These are phyloP conservation scores for Bromus sterilis DNA, from an alignment of 176 grass and related monocot genomes.

Conservation along the genomic window DNA sequence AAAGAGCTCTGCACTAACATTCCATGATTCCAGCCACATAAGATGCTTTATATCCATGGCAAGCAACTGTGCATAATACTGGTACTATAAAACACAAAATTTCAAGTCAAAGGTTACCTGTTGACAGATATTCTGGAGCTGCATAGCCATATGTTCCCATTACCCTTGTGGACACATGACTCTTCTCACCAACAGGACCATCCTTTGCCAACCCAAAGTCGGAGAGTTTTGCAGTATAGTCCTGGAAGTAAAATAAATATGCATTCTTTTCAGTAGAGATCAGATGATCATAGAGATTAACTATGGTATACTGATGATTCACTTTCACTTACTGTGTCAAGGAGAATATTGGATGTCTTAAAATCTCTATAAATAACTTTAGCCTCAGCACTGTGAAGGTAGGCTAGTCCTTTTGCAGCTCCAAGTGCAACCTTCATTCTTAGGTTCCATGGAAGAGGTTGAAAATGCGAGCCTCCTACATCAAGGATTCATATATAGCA, in stretches of 20 bases:
- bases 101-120: slow-evolving; percentile 47
- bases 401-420: slow-evolving; percentile 85
- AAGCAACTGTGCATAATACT: slow-evolving; percentile 3
- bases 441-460: slow-evolving; percentile 83
- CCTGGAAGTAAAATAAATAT: slow-evolving; percentile 39
- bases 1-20: background rate
- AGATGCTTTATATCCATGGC: background rate
- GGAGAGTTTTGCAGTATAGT: slow-evolving; percentile 89
- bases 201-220: slow-evolving; percentile 97
- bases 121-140: slow-evolving; percentile 90
- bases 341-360: slow-evolving; percentile 90
- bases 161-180: slow-evolving; percentile 83
- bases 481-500: slow-evolving; percentile 27
- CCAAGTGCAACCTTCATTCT: slow-evolving; percentile 91
- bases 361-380: slow-evolving; percentile 98
- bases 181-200: slow-evolving; percentile 82
- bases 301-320: background rate
- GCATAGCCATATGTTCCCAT: slow-evolving; percentile 94
- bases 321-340: slow-evolving; percentile 60
- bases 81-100: background rate
- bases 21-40: background rate
- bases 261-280: slow-evolving; percentile 10
- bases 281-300: background rate
- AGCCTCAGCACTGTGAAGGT: slow-evolving; percentile 71
- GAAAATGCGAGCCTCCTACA: slow-evolving; percentile 69